A percentile compares a stretch with the other conserved stretches of the same genome.
These are phyloP conservation scores for Colletotrichum filicis DNA, from an alignment of 2,329 filamentous ascomycete genomes.

Conservation along the genomic window DNA sequence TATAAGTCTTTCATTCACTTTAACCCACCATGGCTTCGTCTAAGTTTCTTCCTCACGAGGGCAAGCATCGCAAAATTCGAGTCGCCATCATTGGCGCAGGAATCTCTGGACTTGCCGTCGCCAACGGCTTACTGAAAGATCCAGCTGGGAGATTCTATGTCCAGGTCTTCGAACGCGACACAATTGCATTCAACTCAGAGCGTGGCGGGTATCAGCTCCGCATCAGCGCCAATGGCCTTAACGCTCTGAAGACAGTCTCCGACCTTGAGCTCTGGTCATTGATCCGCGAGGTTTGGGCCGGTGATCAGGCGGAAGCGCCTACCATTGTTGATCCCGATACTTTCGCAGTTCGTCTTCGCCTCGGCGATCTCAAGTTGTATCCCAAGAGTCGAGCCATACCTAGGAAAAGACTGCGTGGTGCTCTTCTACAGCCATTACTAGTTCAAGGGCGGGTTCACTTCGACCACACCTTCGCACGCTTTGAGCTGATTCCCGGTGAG, in stretches of 20 bases:
- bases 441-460: no score
- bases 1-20: no score
- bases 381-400: no score
- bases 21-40: no score
- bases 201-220: conserved; percentile 11
- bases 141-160: not conserved
- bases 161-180: conserved; percentile 11
- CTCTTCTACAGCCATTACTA: no score
- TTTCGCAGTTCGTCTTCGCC: no score
- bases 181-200: not conserved
- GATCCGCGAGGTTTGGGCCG: not conserved
- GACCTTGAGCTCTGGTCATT: conserved; percentile 1
- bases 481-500: no score
- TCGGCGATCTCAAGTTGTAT: no score
- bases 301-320: no score
- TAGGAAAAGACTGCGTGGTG: no score
- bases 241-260: not conserved
- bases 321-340: no score
- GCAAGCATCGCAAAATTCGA: not conserved
- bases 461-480: no score
- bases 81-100: conserved; percentile 10
- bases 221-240: conserved; percentile 3
- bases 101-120: conserved; percentile 6
- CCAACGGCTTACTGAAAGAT: conserved; percentile 11
- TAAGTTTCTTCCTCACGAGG: not conserved